Evolutionary conservation across 306 rosid species (phyloP).

Genomic region (Acacia crassicarpa): DNA sequence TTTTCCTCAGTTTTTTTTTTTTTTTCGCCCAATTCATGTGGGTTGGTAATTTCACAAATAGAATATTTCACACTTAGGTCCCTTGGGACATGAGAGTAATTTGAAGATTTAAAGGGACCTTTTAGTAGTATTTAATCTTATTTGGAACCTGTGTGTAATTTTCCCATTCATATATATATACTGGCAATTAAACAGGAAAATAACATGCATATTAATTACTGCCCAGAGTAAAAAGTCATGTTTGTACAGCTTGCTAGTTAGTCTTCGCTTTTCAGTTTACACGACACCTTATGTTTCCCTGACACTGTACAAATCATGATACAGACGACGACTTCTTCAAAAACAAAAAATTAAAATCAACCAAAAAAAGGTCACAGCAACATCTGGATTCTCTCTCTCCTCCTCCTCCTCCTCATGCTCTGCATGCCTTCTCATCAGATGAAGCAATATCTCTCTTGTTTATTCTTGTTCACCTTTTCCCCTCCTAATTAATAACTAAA

Average conservation of each 20-base stretch:
- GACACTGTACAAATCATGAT: slow-evolving; percentile 47
- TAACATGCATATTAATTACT: neutral
- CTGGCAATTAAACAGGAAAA: neutral
- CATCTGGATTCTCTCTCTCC: neutral
- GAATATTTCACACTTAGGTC: too few relatives aligned
- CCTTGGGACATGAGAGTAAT: too few relatives aligned
- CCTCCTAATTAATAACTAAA: slow-evolving; percentile 33
- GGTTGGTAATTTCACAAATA: too few relatives aligned
- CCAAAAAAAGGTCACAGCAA: slow-evolving; percentile 27
- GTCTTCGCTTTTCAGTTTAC: slow-evolving; percentile 16
- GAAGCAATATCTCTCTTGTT: slow-evolving; percentile 42
- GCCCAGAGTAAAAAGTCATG: slow-evolving; percentile 41
- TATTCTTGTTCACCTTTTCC: slow-evolving; percentile 28
- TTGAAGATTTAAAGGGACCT: too few relatives aligned
- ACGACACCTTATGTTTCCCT: slow-evolving; percentile 2
- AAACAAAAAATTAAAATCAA: slow-evolving; percentile 15
- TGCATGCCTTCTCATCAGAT: neutral
- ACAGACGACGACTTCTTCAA: slow-evolving; percentile 27
- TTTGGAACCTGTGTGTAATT: too few relatives aligned
- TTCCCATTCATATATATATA: neutral
- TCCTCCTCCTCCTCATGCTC: neutral
- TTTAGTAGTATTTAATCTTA: too few relatives aligned
- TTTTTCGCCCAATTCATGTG: too few relatives aligned
- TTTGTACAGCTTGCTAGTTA: slow-evolving; percentile 44
- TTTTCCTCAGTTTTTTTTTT: too few relatives aligned